Evolutionary conservation across 2,329 filamentous ascomycete species (phyloP).

Genomic region (Hymenoscyphus repandus): DNA sequence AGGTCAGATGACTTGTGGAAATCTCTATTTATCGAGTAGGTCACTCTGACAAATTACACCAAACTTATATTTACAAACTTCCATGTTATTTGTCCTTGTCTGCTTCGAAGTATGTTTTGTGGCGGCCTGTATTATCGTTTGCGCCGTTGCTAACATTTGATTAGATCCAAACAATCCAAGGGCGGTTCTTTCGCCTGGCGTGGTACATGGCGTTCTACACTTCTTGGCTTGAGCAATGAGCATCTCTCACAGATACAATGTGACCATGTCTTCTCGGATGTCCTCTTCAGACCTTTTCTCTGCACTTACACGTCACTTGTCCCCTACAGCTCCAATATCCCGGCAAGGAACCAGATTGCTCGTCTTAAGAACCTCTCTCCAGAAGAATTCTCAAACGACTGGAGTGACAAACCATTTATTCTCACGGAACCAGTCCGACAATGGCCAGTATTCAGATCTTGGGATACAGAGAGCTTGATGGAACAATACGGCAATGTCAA

Average conservation of each 20-base stretch:
- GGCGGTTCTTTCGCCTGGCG: conserved; percentile 51
- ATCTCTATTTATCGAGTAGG: conserved; percentile 76
- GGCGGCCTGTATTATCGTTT: neutral
- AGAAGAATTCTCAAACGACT: conserved; percentile 67
- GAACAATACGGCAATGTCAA: conserved; percentile 57
- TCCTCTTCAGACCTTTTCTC: conserved; percentile 82
- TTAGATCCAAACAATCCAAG: conserved; percentile 25
- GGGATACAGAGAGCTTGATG: conserved; percentile 66
- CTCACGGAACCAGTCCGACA: conserved; percentile 73
- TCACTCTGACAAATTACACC: conserved; percentile 24
- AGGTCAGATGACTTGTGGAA: conserved; percentile 87
- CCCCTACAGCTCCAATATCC: conserved; percentile 67
- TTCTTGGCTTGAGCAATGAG: conserved; percentile 52
- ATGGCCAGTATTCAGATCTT: conserved; percentile 74
- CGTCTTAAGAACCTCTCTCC: conserved; percentile 64
- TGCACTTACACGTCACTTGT: conserved; percentile 71
- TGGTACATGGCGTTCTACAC: conserved; percentile 79
- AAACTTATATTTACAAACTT: too few relatives aligned
- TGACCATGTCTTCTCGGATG: conserved; percentile 79
- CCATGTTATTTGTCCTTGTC: too few relatives aligned
- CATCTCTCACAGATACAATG: conserved; percentile 61
- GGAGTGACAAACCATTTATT: conserved; percentile 81
- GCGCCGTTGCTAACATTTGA: conserved; percentile 10
- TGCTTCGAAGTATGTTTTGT: neutral
- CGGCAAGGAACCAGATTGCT: conserved; percentile 64